phyloP scores from a whole-genome alignment of 176 grass and related monocot genomes.

The Carex parvula region DNA sequence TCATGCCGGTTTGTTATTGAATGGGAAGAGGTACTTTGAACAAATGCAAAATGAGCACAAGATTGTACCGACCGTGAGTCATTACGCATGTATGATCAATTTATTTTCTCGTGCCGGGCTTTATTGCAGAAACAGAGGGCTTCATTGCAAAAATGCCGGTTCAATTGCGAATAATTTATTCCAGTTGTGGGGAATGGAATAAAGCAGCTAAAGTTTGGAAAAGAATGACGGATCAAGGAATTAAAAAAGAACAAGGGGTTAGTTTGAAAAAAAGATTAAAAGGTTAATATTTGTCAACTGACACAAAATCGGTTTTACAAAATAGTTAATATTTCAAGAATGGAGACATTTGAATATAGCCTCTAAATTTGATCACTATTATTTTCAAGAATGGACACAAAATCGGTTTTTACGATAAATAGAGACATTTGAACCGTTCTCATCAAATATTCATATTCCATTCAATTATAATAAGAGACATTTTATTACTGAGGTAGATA shows the following conservation, averaged over 20 bases:
- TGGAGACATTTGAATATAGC: too few relatives aligned
- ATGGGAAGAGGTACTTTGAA: constrained; percentile 65
- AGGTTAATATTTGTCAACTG: constrained; percentile 46
- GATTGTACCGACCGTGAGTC: neutral
- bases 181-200: constrained; percentile 83
- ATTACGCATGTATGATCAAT: constrained; percentile 90
- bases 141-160: constrained; percentile 58
- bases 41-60: constrained; percentile 11
- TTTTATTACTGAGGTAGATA: too few relatives aligned
- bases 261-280: constrained; percentile 75
- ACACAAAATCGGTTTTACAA: constrained; percentile 53
- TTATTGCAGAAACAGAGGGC: constrained; percentile 54
- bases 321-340: neutral
- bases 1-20: constrained; percentile 57
- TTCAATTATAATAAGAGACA: too few relatives aligned
- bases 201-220: constrained; percentile 77
- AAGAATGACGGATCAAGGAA: constrained; percentile 50
- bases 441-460: too few relatives aligned
- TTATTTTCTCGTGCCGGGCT: constrained; percentile 54
- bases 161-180: constrained; percentile 71
- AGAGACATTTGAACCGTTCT: too few relatives aligned
- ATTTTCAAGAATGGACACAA: too few relatives aligned
- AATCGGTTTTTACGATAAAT: too few relatives aligned
- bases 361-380: too few relatives aligned
- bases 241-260: constrained; percentile 83